A percentile compares a stretch with the other conserved stretches of the same genome.
phyloP scores from a whole-genome alignment of 2,329 filamentous ascomycete genomes.

The Aspergillus costaricaensis region DNA sequence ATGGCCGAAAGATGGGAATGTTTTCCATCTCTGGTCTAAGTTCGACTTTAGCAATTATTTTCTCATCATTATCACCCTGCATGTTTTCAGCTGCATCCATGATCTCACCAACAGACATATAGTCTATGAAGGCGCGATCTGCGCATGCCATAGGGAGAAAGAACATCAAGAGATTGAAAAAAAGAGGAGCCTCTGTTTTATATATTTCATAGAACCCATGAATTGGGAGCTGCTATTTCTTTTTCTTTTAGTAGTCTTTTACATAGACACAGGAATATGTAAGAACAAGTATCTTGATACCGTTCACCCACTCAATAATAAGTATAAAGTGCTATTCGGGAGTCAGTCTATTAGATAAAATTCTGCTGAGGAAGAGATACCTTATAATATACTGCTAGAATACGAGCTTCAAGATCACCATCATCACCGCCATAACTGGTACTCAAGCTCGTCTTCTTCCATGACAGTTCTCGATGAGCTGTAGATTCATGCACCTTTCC shows the following conservation, averaged over 20 bases:
- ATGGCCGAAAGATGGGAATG: constrained; percentile 16
- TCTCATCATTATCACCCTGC: constrained; percentile 4
- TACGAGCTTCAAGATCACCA: constrained; percentile 5
- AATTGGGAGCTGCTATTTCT: constrained; percentile 16
- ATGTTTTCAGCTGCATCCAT: constrained; percentile 13
- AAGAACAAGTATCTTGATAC: constrained; percentile 21
- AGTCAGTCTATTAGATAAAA: background rate
- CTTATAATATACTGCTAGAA: constrained; percentile 22
- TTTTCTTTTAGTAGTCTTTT: constrained; percentile 20
- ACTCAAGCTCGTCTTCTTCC: background rate
- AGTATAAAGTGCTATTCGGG: constrained; percentile 22
- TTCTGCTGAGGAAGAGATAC: background rate
- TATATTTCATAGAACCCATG: constrained; percentile 22
- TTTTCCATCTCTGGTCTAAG: constrained; percentile 15
- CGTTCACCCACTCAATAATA: constrained; percentile 20
- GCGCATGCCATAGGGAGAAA: constrained; percentile 5
- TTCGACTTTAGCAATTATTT: constrained; percentile 13
- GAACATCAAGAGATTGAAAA: constrained; percentile 21
- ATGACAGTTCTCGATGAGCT: constrained; percentile 4
- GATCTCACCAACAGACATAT: constrained; percentile 14
- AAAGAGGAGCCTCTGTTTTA: constrained; percentile 14
- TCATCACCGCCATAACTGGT: background rate
- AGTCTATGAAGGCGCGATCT: background rate
- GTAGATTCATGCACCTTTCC: constrained; percentile 22
- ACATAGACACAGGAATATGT: constrained; percentile 18